Evolutionary conservation across 2,329 filamentous ascomycete genomes (phyloP).

Genomic region (Verticillium nonalfalfae): DNA sequence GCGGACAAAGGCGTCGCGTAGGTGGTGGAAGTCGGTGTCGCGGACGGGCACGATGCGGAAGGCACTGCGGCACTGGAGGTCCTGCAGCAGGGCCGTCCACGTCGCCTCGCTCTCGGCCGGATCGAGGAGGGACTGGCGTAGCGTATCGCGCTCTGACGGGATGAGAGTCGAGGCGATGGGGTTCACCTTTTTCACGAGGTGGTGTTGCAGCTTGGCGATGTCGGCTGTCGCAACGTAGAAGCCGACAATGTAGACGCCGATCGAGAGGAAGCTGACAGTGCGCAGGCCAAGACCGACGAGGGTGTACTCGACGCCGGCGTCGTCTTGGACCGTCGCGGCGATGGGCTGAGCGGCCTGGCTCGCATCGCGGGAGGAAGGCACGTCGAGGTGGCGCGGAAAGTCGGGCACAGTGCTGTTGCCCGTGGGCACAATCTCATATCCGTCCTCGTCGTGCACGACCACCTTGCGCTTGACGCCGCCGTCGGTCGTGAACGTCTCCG

Average conservation of each 20-base stretch:
- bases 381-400: conserved; percentile 67
- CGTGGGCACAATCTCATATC: conserved; percentile 70
- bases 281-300: conserved; percentile 83
- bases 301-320: conserved; percentile 65
- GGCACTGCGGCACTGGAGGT: conserved; percentile 64
- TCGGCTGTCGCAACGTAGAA: conserved; percentile 84
- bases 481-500: conserved; percentile 40
- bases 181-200: conserved; percentile 70
- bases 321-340: conserved; percentile 27
- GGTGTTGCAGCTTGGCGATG: conserved; percentile 71
- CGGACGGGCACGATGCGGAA: conserved; percentile 85
- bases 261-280: conserved; percentile 80
- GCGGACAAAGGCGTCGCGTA: conserved; percentile 86
- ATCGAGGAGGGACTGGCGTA: conserved; percentile 66
- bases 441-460: conserved; percentile 60
- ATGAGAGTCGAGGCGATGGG: conserved; percentile 77
- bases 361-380: conserved; percentile 31
- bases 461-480: conserved; percentile 47
- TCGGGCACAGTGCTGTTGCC: conserved; percentile 73
- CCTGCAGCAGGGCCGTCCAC: conserved; percentile 66
- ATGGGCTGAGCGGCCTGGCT: conserved; percentile 22
- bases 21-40: conserved; percentile 88
- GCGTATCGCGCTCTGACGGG: conserved; percentile 67
- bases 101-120: conserved; percentile 60
- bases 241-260: conserved; percentile 93